phyloP scores from a whole-genome alignment of 805 yeast genomes.

The Kazachstania martiniae region DNA sequence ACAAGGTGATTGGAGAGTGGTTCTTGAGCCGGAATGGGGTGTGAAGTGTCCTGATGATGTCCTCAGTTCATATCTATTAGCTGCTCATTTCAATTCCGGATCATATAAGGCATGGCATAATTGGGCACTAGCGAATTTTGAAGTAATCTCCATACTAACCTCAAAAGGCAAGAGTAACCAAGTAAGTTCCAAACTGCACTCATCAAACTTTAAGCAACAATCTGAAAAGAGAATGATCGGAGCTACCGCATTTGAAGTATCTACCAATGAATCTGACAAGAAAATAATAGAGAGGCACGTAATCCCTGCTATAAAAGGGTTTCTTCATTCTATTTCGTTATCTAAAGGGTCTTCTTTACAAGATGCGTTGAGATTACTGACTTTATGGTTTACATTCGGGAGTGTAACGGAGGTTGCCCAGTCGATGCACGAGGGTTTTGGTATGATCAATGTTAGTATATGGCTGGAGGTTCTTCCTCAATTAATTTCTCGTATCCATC shows the following conservation, averaged over 20 bases:
- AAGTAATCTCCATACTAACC: constrained; percentile 64
- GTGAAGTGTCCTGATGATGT: constrained; percentile 70
- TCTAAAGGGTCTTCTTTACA: constrained; percentile 83
- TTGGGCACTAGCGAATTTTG: constrained; percentile 98
- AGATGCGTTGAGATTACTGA: constrained; percentile 79
- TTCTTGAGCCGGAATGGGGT: constrained; percentile 70
- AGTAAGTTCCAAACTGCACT: background rate
- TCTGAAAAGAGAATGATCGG: constrained; percentile 18
- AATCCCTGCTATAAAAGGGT: constrained; percentile 91
- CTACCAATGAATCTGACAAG: constrained; percentile 18
- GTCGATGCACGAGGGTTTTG: constrained; percentile 84
- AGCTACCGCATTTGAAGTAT: constrained; percentile 18
- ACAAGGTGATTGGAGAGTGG: constrained; percentile 98
- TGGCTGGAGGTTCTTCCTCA: constrained; percentile 97
- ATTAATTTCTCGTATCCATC: constrained; percentile 90
- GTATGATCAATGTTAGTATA: constrained; percentile 77
- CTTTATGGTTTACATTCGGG: constrained; percentile 94
- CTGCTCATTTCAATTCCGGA: constrained; percentile 83
- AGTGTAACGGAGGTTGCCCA: constrained; percentile 85
- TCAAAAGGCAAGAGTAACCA: too few relatives aligned
- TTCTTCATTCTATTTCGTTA: constrained; percentile 85
- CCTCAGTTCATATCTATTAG: constrained; percentile 81
- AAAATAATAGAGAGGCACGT: constrained; percentile 73
- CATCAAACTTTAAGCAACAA: background rate
- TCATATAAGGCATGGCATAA: constrained; percentile 99